These are phyloP conservation scores for Tripidium arundinaceum DNA, from an alignment of 202 grass and related monocot genomes.

Conservation along the genomic window DNA sequence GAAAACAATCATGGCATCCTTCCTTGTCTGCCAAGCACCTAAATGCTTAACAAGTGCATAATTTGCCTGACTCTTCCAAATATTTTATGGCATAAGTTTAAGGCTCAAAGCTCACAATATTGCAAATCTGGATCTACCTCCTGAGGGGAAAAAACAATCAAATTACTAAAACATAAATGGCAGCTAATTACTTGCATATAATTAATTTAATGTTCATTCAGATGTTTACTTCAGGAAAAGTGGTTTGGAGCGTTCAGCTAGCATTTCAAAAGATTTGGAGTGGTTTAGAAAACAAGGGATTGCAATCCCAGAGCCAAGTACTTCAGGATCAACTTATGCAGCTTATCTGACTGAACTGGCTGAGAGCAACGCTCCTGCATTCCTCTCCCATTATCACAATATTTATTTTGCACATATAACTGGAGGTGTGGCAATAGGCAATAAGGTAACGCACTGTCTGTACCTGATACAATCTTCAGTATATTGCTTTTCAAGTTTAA, in stretches of 20 bases:
- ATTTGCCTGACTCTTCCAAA: neutral
- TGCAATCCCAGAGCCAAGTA: too few relatives aligned
- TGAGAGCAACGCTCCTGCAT: slow-evolving; percentile 60
- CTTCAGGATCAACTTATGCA: too few relatives aligned
- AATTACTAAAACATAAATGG: neutral
- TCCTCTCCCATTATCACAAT: slow-evolving; percentile 93
- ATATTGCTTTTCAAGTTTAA: slow-evolving; percentile 1
- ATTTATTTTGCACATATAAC: slow-evolving; percentile 87
- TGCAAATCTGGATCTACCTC: neutral
- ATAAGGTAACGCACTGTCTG: slow-evolving; percentile 52
- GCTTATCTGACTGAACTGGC: too few relatives aligned
- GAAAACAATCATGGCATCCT: neutral
- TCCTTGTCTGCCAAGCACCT: neutral
- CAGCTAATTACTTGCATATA: too few relatives aligned
- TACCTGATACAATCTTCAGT: slow-evolving; percentile 1
- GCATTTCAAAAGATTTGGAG: too few relatives aligned
- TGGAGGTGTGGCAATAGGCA: slow-evolving; percentile 65
- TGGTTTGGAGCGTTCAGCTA: too few relatives aligned
- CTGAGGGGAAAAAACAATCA: neutral
- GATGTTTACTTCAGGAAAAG: too few relatives aligned
- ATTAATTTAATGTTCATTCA: too few relatives aligned
- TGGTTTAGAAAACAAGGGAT: too few relatives aligned
- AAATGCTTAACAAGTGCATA: neutral
- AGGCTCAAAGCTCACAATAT: neutral
- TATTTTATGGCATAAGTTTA: neutral